These are phyloP conservation scores for Suhomyces taliae DNA, from an alignment of 1,139 yeast genomes.

Conservation along the genomic window DNA sequence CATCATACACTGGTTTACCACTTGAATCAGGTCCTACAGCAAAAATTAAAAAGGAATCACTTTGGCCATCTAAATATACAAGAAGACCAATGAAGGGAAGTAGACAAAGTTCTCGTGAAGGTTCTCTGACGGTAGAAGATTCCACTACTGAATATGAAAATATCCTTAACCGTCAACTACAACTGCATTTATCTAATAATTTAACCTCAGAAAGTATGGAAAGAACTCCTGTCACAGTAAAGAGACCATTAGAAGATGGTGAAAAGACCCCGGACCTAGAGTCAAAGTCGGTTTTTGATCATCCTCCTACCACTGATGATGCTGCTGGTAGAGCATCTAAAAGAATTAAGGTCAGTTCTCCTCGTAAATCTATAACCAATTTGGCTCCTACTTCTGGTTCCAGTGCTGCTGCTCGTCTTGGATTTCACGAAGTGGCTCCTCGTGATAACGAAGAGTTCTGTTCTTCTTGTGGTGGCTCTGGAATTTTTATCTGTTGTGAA, in stretches of 20 bases:
- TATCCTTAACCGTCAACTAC: constrained; percentile 3
- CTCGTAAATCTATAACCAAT: constrained; percentile 35
- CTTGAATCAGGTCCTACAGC: constrained; percentile 61
- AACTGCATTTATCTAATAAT: constrained; percentile 9
- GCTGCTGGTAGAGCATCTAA: constrained; percentile 15
- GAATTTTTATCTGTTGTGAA: constrained; percentile 90
- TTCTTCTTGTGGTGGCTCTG: constrained; percentile 83
- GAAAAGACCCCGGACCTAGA: constrained; percentile 1
- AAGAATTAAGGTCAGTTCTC: constrained; percentile 44
- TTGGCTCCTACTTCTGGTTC: constrained; percentile 24
- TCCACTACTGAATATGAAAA: constrained; percentile 15
- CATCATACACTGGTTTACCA: constrained; percentile 66
- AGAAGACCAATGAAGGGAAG: constrained; percentile 14
- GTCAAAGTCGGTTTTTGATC: constrained; percentile 1
- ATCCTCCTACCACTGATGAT: neutral
- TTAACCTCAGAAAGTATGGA: constrained; percentile 10
- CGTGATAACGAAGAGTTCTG: constrained; percentile 84
- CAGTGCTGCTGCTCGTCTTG: neutral
- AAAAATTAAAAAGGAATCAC: constrained; percentile 52
- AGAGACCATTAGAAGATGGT: neutral
- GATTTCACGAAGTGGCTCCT: constrained; percentile 24
- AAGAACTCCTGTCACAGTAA: constrained; percentile 10
- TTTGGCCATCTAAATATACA: constrained; percentile 37
- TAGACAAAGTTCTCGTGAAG: constrained; percentile 10
- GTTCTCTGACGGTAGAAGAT: constrained; percentile 5